Evolutionary conservation across 2,329 filamentous ascomycete genomes (phyloP).

Genomic region (Raffaelea ambrosiae): DNA sequence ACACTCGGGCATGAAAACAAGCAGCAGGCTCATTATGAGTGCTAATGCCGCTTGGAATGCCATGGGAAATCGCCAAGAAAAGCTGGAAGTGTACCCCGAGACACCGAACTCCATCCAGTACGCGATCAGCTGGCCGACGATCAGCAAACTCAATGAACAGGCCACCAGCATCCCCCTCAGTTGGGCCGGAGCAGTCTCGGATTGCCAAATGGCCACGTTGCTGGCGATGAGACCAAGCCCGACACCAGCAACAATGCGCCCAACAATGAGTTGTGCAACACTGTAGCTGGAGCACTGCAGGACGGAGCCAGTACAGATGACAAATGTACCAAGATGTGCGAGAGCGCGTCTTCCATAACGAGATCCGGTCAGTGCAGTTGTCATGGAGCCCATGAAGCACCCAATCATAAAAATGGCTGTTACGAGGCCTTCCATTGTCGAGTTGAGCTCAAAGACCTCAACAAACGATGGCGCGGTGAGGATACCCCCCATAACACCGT

Average conservation of each 20-base stretch:
- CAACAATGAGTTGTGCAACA: constrained; percentile 30
- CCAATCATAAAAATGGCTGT: too few relatives aligned
- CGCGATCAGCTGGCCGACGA: constrained; percentile 26
- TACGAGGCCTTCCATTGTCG: too few relatives aligned
- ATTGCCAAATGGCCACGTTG: constrained; percentile 31
- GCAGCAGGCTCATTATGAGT: constrained; percentile 22
- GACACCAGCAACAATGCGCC: constrained; percentile 27
- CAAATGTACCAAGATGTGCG: too few relatives aligned
- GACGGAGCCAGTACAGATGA: too few relatives aligned
- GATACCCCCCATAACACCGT: too few relatives aligned
- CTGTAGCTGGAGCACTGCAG: not conserved
- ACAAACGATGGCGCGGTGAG: too few relatives aligned
- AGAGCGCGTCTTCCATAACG: too few relatives aligned
- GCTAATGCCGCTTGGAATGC: constrained; percentile 29
- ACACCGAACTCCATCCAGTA: constrained; percentile 43
- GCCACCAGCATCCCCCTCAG: constrained; percentile 23
- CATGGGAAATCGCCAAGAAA: constrained; percentile 48
- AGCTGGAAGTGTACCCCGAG: constrained; percentile 29
- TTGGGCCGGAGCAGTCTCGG: constrained; percentile 24
- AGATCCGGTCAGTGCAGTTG: too few relatives aligned
- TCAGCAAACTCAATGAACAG: constrained; percentile 36
- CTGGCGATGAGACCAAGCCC: constrained; percentile 38
- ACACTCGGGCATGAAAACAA: constrained; percentile 28
- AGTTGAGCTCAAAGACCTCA: too few relatives aligned
- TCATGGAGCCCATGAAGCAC: too few relatives aligned